A percentile compares a stretch with the other conserved stretches of the same genome.
phyloP scores from a whole-genome alignment of 108 stramenopile genomes.

The Cyclotella distinguenda region DNA sequence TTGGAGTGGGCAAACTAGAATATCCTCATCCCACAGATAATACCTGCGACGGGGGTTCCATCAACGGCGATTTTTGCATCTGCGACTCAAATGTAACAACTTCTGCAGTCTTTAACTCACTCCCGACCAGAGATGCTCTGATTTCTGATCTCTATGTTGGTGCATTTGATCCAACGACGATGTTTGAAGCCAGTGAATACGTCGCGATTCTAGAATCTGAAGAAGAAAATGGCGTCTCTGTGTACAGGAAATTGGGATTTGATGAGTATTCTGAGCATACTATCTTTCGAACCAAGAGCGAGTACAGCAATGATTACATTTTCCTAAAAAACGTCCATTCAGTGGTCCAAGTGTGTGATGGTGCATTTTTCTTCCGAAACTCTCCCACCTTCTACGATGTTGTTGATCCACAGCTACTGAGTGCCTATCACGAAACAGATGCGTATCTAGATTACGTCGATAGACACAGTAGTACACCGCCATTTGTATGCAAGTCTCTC shows the following conservation, averaged over 20 bases:
- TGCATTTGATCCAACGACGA: slow-evolving; percentile 11
- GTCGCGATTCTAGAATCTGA: not conserved
- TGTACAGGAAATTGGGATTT: slow-evolving; percentile 3
- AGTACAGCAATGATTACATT: slow-evolving; percentile 7
- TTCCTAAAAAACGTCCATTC: slow-evolving; percentile 40
- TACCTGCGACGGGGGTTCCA: slow-evolving; percentile 25
- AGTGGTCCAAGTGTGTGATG: slow-evolving; percentile 13
- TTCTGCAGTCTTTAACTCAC: slow-evolving; percentile 17
- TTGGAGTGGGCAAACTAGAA: slow-evolving; percentile 13
- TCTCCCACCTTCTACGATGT: slow-evolving; percentile 28
- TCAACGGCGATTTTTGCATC: slow-evolving; percentile 32
- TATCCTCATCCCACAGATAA: slow-evolving; percentile 29
- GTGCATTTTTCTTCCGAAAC: slow-evolving; percentile 26
- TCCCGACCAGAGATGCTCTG: slow-evolving; percentile 30
- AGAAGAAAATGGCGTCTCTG: slow-evolving; percentile 12
- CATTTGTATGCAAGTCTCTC: slow-evolving; percentile 45
- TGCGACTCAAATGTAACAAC: slow-evolving; percentile 35
- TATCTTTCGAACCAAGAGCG: slow-evolving; percentile 23
- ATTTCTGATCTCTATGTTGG: slow-evolving; percentile 26
- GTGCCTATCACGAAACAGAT: slow-evolving; percentile 49
- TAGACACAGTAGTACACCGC: slow-evolving; percentile 49
- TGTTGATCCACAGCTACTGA: slow-evolving; percentile 15
- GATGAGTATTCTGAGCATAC: slow-evolving; percentile 19
- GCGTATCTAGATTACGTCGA: slow-evolving; percentile 49
- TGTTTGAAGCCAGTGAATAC: slow-evolving; percentile 6